Conservation (phyloP, 371 early-diverging fungal genomes). For the Apophysomyces elegans region DNA sequence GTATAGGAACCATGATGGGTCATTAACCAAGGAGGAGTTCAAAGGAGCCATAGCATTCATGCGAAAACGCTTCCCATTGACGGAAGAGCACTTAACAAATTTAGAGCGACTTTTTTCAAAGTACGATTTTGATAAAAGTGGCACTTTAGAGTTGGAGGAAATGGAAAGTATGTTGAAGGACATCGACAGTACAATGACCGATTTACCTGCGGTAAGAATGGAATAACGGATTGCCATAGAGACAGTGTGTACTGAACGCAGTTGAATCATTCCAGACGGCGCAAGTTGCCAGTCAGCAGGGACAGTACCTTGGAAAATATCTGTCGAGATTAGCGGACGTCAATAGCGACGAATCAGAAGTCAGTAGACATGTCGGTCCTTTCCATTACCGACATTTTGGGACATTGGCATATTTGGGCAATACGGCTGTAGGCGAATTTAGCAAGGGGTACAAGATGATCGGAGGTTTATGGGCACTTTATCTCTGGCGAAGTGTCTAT, state of each 20-base stretch:
- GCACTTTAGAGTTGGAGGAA: conserved; percentile 66
- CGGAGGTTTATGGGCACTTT: conserved; percentile 64
- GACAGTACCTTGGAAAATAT: conserved; percentile 65
- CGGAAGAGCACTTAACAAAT: conserved; percentile 57
- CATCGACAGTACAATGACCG: conserved; percentile 69
- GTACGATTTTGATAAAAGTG: conserved; percentile 66
- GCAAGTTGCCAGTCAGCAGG: conserved; percentile 91
- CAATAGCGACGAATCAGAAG: conserved; percentile 11
- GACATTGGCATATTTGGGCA: conserved; percentile 83
- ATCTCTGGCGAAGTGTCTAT: conserved; percentile 71
- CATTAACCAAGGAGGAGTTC: conserved; percentile 58
- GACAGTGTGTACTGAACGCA: too few relatives aligned
- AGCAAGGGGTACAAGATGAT: conserved; percentile 59
- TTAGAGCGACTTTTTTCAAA: conserved; percentile 54
- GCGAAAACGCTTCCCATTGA: conserved; percentile 52
- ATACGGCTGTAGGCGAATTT: conserved; percentile 72
- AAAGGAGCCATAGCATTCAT: conserved; percentile 39
- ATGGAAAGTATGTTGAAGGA: conserved; percentile 59
- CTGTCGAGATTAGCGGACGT: conserved; percentile 42
- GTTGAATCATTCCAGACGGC: conserved; percentile 62
- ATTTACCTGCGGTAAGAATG: conserved; percentile 70
- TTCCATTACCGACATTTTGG: conserved; percentile 80
- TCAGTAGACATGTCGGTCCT: conserved; percentile 35
- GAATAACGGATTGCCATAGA: too few relatives aligned
- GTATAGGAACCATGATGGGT: conserved; percentile 50